Evolutionary conservation across 2,329 filamentous ascomycete species (phyloP), one percentile per base, ranked within the genome.

Genomic region (Aureobasidium melanogenum): DNA sequence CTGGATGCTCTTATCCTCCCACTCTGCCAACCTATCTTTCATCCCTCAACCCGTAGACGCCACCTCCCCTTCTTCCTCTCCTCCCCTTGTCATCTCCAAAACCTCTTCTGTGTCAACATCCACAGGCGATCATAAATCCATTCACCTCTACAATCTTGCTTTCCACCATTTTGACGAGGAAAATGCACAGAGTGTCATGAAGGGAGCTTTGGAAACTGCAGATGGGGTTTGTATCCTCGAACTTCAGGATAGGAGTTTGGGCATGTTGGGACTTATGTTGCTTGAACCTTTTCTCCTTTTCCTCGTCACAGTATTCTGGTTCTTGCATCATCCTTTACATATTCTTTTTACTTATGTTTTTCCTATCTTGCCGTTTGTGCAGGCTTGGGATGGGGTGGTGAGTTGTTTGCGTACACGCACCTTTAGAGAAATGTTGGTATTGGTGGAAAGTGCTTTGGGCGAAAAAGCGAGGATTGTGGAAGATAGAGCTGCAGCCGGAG

Each of bases 111-210:
- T 30, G 15, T 24, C 51, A 30, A 59, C 19, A 24, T 43, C 51
- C 9, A 41, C 24, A 0, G 26, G 38, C 51, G 51, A 55, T 2
- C 54, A 57, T 19, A 72, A 71, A 64, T 76, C 88, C 24, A 87
- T 90, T 69, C 79, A 88, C 5, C 74, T 91, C 54, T 91, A 88
- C 72, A 88, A 87, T 69, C 77, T 90, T 2, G 83, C 87, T 1
- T 92, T 92, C 68, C 88, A 91, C 72, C 88, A 91, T 74, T 91
- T 91, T 66, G 81, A 85, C 64, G 85, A 91, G 67, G 73, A 74
- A 4, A 72, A 85, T 19, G 88, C 86, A 0, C 74, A 71, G 28
- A 77, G 78, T 9, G 86, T 90, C 32, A 70, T 92, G 34, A 77
- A 77, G 57, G 84, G 88, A 69, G 87, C 86, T 0, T 72, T 89